A percentile compares a stretch with the other conserved stretches of the same genome.
Evolutionary conservation across 441 rosid genomes (phyloP).

Genomic region (Croton laevigatus): DNA sequence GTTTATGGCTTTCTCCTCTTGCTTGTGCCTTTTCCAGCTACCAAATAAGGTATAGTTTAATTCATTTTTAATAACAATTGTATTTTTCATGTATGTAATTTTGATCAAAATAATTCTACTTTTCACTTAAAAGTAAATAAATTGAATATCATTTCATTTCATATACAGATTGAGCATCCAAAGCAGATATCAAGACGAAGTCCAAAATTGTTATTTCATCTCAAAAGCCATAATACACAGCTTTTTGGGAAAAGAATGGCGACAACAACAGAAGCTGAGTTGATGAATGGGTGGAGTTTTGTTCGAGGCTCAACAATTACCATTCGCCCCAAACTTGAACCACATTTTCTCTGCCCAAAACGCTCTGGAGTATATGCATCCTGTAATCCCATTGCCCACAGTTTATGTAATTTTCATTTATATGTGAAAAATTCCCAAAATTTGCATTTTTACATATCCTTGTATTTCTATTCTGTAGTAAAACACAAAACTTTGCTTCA

Average conservation of each 20-base stretch:
- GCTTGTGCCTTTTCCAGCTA: no score
- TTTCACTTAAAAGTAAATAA: no score
- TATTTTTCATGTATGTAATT: no score
- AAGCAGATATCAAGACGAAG: conserved; percentile 26
- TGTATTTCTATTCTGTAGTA: not conserved
- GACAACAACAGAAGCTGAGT: conserved; percentile 30
- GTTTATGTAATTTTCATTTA: not conserved
- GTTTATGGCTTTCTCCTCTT: no score
- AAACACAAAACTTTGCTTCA: not conserved
- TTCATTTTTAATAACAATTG: no score
- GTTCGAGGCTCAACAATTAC: conserved; percentile 52
- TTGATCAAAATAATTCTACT: no score
- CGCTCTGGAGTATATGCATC: conserved; percentile 52
- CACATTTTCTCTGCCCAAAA: conserved; percentile 27
- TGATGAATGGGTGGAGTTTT: conserved; percentile 49
- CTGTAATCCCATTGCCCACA: conserved; percentile 41
- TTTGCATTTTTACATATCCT: not conserved
- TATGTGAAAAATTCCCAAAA: not conserved
- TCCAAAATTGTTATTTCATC: conserved; percentile 28
- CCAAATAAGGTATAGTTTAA: no score
- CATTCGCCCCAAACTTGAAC: conserved; percentile 28
- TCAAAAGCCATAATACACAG: conserved; percentile 24
- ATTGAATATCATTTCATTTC: conserved; percentile 34
- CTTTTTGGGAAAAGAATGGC: conserved; percentile 29
- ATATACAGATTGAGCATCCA: conserved; percentile 36